Evolutionary conservation across 148 eudicot species (phyloP).

Genomic region (Camellia lanceoleosa): DNA sequence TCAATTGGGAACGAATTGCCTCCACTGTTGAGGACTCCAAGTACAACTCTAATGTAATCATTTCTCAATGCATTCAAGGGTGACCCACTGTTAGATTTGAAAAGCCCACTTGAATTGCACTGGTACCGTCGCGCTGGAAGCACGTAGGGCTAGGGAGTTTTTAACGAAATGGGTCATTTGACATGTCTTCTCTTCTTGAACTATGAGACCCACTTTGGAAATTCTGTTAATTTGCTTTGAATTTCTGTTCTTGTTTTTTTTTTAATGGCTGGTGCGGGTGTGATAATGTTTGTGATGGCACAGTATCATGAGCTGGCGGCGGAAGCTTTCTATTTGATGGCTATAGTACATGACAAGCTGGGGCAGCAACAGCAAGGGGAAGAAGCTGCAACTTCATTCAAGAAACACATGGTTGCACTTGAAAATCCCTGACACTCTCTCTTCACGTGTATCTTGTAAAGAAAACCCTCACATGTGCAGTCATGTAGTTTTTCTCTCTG

Average conservation of each 20-base stretch:
- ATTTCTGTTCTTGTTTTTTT: not conserved
- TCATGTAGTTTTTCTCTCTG: not conserved
- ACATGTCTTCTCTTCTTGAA: not conserved
- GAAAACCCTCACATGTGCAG: not conserved
- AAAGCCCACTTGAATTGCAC: too few relatives aligned
- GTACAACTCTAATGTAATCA: not conserved
- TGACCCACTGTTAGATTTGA: too few relatives aligned
- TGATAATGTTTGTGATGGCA: conserved; percentile 18
- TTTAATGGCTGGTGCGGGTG: not conserved
- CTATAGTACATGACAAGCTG: conserved; percentile 63
- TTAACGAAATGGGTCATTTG: not conserved
- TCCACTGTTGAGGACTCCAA: not conserved
- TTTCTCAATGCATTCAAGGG: not conserved
- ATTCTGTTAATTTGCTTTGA: not conserved
- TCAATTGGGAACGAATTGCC: not conserved
- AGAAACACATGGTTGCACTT: conserved; percentile 54
- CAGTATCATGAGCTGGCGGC: conserved; percentile 91
- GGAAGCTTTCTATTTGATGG: conserved; percentile 87
- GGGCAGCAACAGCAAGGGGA: conserved; percentile 64
- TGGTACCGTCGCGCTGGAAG: too few relatives aligned
- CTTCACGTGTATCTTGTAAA: conserved; percentile 21
- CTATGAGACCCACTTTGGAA: not conserved
- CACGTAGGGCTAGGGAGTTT: not conserved
- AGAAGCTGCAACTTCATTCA: conserved; percentile 68
- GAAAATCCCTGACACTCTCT: conserved; percentile 48